These are phyloP conservation scores for Colletotrichum sp. DNA, from an alignment of 2,329 filamentous ascomycete species.

Conservation along the genomic window DNA sequence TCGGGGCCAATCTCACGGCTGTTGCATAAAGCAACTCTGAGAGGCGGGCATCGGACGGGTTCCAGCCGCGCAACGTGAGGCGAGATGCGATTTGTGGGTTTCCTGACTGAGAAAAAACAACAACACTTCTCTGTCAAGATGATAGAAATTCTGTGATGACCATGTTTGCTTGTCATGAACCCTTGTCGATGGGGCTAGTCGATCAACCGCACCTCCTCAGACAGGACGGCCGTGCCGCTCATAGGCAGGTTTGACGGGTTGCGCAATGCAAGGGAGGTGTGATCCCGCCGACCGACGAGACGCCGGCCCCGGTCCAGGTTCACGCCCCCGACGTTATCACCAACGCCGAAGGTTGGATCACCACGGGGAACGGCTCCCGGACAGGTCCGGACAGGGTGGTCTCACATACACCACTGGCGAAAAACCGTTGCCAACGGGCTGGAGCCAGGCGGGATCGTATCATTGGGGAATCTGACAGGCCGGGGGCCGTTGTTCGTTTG, in stretches of 20 bases:
- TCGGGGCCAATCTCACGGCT: neutral
- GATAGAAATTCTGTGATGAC: neutral
- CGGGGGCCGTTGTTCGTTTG: neutral
- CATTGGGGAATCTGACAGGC: constrained; percentile 5
- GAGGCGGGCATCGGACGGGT: neutral
- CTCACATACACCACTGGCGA: neutral
- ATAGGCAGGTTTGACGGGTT: neutral
- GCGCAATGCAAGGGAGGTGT: neutral
- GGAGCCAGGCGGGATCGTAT: neutral
- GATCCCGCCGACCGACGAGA: neutral
- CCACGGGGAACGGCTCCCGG: constrained; percentile 11
- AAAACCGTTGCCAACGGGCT: constrained; percentile 1
- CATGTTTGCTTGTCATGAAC: constrained; percentile 5
- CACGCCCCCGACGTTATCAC: neutral
- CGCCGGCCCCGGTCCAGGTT: neutral
- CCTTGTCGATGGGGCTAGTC: constrained; percentile 6
- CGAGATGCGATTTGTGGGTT: neutral
- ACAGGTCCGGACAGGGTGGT: constrained; percentile 3
- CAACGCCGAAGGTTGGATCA: neutral
- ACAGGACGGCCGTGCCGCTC: neutral
- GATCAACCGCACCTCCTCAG: constrained; percentile 6
- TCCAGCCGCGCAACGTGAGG: neutral
- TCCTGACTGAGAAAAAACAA: neutral
- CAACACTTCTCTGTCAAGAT: neutral
- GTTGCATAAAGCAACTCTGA: neutral